Conservation (phyloP, 345 rosid species). For the Eucalyptus decipiens region DNA sequence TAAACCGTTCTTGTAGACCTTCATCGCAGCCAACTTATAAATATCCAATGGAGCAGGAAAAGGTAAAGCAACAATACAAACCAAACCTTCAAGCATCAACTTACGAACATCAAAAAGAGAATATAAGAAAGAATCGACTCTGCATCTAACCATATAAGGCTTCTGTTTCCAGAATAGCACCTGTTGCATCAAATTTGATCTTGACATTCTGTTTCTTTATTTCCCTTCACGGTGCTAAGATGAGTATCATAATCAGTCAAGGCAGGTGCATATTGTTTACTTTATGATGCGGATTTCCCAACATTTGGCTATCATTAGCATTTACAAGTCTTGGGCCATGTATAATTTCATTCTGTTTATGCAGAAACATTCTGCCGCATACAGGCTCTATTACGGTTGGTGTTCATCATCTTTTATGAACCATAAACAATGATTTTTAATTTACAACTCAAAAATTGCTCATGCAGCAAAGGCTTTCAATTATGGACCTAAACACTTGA, state of each 20-base stretch:
- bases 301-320: background rate
- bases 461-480: background rate
- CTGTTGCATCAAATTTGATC: background rate
- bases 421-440: background rate
- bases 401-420: background rate
- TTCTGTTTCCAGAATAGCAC: background rate
- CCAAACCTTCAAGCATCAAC: background rate
- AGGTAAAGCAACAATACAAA: background rate
- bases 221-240: background rate
- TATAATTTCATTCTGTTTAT: background rate
- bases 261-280: background rate
- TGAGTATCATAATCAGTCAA: background rate
- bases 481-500: background rate
- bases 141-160: background rate
- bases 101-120: background rate
- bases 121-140: background rate
- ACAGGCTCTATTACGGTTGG: slow-evolving; percentile 17
- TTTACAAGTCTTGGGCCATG: background rate
- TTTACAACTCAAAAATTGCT: background rate
- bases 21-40: background rate
- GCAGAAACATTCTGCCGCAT: background rate
- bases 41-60: background rate
- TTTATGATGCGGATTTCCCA: background rate
- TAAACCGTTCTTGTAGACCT: background rate
- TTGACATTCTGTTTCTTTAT: background rate